phyloP scores from a whole-genome alignment of 805 yeast species.

The Ogataea populi-albae region DNA sequence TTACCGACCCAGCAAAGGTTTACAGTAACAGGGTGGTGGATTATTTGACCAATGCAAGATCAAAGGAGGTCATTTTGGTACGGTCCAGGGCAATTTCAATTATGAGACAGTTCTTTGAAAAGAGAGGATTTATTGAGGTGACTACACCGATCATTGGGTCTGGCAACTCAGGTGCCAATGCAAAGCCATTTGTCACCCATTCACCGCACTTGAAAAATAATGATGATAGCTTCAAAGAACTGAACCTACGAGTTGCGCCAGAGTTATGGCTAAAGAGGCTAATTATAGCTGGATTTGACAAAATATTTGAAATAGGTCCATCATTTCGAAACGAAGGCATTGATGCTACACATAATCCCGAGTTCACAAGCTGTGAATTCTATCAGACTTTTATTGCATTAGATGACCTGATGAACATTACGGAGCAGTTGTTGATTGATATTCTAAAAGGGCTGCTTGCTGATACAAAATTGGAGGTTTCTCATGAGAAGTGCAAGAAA shows the following conservation, averaged over 20 bases:
- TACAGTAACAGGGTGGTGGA: constrained; percentile 71
- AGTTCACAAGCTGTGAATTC: constrained; percentile 86
- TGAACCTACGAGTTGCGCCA: constrained; percentile 86
- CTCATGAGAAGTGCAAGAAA: constrained; percentile 24
- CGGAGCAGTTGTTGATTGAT: constrained; percentile 53
- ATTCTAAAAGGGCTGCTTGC: constrained; percentile 36
- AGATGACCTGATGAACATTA: constrained; percentile 60
- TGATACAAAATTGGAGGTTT: constrained; percentile 14
- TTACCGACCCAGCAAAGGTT: constrained; percentile 53
- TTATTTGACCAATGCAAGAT: constrained; percentile 56
- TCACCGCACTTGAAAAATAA: constrained; percentile 34
- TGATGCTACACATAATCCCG: constrained; percentile 92
- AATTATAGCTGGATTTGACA: constrained; percentile 80
- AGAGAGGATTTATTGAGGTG: constrained; percentile 68
- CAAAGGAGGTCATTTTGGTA: constrained; percentile 45
- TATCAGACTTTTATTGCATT: constrained; percentile 71
- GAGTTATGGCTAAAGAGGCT: constrained; percentile 89
- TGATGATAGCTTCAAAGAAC: constrained; percentile 24
- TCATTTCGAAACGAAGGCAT: constrained; percentile 90
- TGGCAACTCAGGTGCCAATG: constrained; percentile 81
- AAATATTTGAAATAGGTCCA: constrained; percentile 81
- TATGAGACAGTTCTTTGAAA: constrained; percentile 56
- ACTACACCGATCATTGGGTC: constrained; percentile 80
- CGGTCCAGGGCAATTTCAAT: constrained; percentile 54
- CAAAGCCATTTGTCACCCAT: constrained; percentile 74